phyloP scores from a whole-genome alignment of 768 basidiomycete species.

The Serpula lacrymans region DNA sequence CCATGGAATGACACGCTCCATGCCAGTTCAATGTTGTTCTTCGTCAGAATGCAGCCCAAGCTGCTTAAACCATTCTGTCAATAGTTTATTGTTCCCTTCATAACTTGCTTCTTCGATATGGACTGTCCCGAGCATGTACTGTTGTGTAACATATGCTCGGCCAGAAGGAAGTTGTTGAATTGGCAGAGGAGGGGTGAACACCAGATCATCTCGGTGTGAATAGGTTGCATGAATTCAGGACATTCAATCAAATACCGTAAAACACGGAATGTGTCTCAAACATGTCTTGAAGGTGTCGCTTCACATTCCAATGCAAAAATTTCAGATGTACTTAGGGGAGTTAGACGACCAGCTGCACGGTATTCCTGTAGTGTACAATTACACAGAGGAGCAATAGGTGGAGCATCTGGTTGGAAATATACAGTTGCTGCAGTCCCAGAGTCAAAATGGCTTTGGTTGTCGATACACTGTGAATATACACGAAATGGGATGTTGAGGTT shows the following conservation, averaged over 20 bases:
- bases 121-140: conserved; percentile 14
- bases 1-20: conserved; percentile 27
- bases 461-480: conserved; percentile 34
- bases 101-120: conserved; percentile 21
- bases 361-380: neutral
- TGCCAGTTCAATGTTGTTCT: conserved; percentile 10
- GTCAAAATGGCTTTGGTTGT: conserved; percentile 31
- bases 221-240: no score
- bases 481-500: conserved; percentile 34
- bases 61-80: conserved; percentile 16
- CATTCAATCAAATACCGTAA: no score
- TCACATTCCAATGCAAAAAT: no score
- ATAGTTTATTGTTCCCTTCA: conserved; percentile 14
- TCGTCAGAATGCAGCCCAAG: conserved; percentile 3
- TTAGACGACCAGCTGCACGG: neutral
- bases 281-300: no score
- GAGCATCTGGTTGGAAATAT: conserved; percentile 11
- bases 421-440: conserved; percentile 33
- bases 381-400: no score
- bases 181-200: conserved; percentile 14
- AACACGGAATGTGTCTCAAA: no score
- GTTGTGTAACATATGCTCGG: conserved; percentile 1
- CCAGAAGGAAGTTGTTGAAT: conserved; percentile 13
- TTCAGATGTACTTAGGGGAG: no score
- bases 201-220: conserved; percentile 6